Conservation (phyloP, 495 filamentous ascomycete species). For the Neurospora sp. region DNA sequence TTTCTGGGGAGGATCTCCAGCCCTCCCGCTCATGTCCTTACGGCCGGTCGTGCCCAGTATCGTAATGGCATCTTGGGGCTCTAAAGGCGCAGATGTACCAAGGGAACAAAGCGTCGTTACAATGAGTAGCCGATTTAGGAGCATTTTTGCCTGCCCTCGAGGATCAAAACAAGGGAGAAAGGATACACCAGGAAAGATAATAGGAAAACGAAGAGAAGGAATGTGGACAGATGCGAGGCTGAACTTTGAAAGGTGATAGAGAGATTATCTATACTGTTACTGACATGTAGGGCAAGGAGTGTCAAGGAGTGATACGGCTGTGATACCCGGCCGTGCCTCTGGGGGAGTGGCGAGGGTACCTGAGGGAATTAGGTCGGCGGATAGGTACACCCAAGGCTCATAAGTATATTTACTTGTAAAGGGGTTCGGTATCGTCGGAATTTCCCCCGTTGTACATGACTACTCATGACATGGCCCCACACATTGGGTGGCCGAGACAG, state of each 20-base stretch:
- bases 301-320: not conserved
- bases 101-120: not conserved
- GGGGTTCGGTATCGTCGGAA: not conserved
- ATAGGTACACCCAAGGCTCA: not conserved
- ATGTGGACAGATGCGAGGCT: not conserved
- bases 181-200: not conserved
- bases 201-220: not conserved
- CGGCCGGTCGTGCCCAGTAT: not conserved
- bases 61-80: not conserved
- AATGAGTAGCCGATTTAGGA: not conserved
- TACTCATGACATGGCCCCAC: not conserved
- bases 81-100: not conserved
- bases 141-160: not conserved
- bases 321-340: not conserved
- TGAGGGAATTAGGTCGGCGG: not conserved
- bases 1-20: slow-evolving; percentile 40
- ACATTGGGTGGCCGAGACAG: not conserved
- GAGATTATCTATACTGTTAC: not conserved
- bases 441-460: not conserved
- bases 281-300: not conserved
- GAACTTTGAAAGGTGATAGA: not conserved
- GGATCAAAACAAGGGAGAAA: not conserved
- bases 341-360: not conserved
- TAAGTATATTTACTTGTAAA: not conserved
- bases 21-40: slow-evolving; percentile 38